phyloP scores from a whole-genome alignment of 2,329 filamentous ascomycete genomes.

The Elsinoe batatas region DNA sequence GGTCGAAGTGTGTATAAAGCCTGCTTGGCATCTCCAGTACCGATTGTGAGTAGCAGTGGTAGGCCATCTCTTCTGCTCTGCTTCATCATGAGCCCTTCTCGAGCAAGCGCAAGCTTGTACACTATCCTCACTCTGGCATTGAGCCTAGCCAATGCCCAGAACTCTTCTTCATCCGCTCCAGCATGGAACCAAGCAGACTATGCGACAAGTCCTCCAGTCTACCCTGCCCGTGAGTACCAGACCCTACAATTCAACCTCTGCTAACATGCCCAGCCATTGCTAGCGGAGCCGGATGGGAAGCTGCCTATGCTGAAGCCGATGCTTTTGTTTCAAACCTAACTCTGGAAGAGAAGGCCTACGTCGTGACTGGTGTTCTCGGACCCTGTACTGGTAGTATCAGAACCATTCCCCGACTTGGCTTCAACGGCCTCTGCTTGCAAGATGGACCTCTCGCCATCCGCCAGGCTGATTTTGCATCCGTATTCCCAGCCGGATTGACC shows the following conservation, averaged over 20 bases:
- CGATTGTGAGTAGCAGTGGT: not conserved
- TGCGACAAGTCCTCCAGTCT: constrained; percentile 20
- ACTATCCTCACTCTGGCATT: constrained; percentile 1
- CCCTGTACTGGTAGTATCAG: constrained; percentile 52
- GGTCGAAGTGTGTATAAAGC: not conserved
- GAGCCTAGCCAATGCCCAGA: constrained; percentile 12
- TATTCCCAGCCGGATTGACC: constrained; percentile 32
- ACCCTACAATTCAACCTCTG: not conserved
- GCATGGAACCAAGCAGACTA: constrained; percentile 21
- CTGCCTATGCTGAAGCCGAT: constrained; percentile 18
- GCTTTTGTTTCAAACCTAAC: constrained; percentile 18
- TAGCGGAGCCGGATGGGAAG: constrained; percentile 19
- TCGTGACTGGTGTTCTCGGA: constrained; percentile 20
- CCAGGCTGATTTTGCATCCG: constrained; percentile 29
- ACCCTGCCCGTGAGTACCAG: constrained; percentile 18
- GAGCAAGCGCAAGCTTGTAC: not conserved
- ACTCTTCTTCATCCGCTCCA: constrained; percentile 14
- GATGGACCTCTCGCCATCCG: constrained; percentile 33
- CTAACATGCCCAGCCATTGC: constrained; percentile 16
- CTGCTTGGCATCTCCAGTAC: not conserved
- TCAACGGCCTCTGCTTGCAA: constrained; percentile 29
- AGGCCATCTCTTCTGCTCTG: not conserved
- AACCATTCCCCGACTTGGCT: constrained; percentile 24
- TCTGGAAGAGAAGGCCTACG: constrained; percentile 19
- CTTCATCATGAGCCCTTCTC: not conserved